Percentiles rank a stretch among this genome's conserved stretches.
Evolutionary conservation across 2,329 filamentous ascomycete species (phyloP).

Genomic region (Aspergillus sp.): DNA sequence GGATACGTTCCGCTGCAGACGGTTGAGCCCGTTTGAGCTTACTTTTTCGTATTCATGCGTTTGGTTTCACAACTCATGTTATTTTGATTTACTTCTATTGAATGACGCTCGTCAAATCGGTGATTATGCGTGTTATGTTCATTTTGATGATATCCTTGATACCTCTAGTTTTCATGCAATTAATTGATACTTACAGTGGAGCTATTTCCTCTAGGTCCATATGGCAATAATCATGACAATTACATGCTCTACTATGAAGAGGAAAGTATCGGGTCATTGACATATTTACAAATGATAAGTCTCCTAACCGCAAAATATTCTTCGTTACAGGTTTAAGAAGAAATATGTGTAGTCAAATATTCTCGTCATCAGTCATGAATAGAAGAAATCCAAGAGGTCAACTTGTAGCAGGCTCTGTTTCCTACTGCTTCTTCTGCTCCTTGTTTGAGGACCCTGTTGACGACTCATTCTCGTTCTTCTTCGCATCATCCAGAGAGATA

Average conservation of each 20-base stretch:
- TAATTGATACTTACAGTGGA: not conserved
- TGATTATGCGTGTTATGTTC: not conserved
- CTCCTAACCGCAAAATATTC: not conserved
- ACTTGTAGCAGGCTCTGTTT: not conserved
- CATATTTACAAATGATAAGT: not conserved
- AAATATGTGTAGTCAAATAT: not conserved
- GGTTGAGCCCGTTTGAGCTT: conserved; percentile 31
- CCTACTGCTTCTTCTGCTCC: not conserved
- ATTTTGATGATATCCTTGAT: not conserved
- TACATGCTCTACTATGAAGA: too few relatives aligned
- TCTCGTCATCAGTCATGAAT: not conserved
- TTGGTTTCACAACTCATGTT: not conserved
- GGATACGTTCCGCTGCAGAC: conserved; percentile 42
- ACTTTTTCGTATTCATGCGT: not conserved
- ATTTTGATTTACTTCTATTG: not conserved
- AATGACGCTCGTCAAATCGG: not conserved
- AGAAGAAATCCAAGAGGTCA: too few relatives aligned
- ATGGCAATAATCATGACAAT: too few relatives aligned
- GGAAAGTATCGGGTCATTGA: too few relatives aligned
- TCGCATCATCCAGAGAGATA: not conserved
- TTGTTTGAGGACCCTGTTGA: not conserved
- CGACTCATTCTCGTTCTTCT: not conserved
- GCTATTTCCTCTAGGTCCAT: not conserved
- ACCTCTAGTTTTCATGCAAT: not conserved
- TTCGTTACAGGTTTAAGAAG: not conserved